A percentile compares a stretch with the other conserved stretches of the same genome.
Conservation (phyloP, 2,329 filamentous ascomycete species). For the Chalaropsis thielavioides region DNA sequence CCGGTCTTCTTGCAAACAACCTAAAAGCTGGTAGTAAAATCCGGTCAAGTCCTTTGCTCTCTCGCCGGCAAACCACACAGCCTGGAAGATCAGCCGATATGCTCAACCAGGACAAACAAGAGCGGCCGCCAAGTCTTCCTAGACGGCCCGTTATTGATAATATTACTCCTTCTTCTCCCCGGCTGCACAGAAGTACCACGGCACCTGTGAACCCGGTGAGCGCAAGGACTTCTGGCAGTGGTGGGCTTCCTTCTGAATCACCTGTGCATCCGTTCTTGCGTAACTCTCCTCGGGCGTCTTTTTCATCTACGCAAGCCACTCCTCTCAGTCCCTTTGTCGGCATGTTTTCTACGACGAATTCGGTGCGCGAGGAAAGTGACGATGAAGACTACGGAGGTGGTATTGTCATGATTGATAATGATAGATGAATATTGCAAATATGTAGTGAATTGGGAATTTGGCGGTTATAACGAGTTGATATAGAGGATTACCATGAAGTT, state of each 20-base stretch:
- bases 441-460: neutral
- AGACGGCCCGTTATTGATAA: constrained; percentile 13
- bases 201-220: constrained; percentile 3
- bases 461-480: too few relatives aligned
- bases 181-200: constrained; percentile 14
- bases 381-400: constrained; percentile 8
- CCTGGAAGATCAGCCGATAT: neutral
- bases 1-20: neutral
- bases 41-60: neutral
- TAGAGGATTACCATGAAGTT: too few relatives aligned
- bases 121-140: constrained; percentile 5
- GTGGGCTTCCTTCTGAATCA: neutral
- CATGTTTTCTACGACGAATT: constrained; percentile 5
- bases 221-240: neutral
- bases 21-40: neutral
- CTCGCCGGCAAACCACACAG: constrained; percentile 12
- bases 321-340: constrained; percentile 6
- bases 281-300: neutral
- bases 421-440: neutral
- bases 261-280: constrained; percentile 15
- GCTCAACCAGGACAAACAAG: neutral
- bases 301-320: neutral
- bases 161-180: neutral
- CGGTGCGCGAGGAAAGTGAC: constrained; percentile 9
- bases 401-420: constrained; percentile 16